Evolutionary conservation across 2,329 filamentous ascomycete species (phyloP), one percentile per base, ranked within the genome.

Genomic region (Ascochyta clinopodiicola): DNA sequence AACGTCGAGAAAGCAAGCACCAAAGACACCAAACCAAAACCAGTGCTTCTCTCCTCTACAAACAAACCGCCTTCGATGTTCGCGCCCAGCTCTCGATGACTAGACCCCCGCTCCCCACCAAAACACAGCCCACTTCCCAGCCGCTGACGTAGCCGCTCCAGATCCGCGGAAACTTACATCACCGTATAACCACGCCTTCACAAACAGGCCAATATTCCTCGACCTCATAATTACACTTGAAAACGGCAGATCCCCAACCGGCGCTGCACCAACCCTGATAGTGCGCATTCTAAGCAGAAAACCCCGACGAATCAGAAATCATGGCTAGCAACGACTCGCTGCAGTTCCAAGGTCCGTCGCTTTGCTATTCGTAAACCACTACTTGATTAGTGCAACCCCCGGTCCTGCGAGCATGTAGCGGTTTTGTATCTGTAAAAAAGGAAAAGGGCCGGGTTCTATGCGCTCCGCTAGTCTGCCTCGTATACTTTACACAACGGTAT

Each of bases 281-380:
- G 35, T 5, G 17, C 8, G n/a, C 6, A n/a, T 37, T 21, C 8
- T 6, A 5, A 19, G 32, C 15, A 37, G 8, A 38, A 10, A 17
- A 17, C 1, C 17, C 17, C 22, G 12, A 15, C 52, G 15, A 45
- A 56, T 37, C 52, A 40, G 19, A 36, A 1, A 44, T 4, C 22
- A 50, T 49, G 46, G 42, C 27, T 44, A n/a, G 32, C 32, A 36
- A 56, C 24, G 12, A 7, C 17, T 50, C 45, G 36, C 29, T 37
- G 31, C 52, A 56, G 42, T 56, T 56, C 27, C 35, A 22, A 50
- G 52, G 52, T 56, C 12, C 24, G 46, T 42, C 2, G 27, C 31
- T 47, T 27, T 32, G 12, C 13, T 17, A 2, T 15, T 25, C 24
- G 21, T n/a, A n/a, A 10, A 13, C 9, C 8, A 15, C 38, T 17